Evolutionary conservation across 257 asterid species (phyloP).

Genomic region (Primulina huaijiensis): DNA sequence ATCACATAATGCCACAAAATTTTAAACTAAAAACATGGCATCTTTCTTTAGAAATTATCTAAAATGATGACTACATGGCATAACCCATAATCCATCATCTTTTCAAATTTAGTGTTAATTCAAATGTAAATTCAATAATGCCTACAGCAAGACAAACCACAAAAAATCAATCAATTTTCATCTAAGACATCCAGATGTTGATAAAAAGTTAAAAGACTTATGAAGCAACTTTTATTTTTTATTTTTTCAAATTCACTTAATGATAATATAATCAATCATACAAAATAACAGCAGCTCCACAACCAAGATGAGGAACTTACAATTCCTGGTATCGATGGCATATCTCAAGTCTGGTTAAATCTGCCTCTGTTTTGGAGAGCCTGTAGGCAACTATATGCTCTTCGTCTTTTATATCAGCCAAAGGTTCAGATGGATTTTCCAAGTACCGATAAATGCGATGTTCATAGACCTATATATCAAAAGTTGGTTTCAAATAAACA

Average conservation of each 20-base stretch:
- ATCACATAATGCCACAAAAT: not conserved
- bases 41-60: not conserved
- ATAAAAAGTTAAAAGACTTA: not conserved
- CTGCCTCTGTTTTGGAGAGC: slow-evolving; percentile 56
- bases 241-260: not conserved
- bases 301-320: slow-evolving; percentile 44
- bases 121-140: not conserved
- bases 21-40: not conserved
- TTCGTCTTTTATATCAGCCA: slow-evolving; percentile 73
- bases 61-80: too few species aligned
- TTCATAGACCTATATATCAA: slow-evolving; percentile 65
- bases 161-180: not conserved
- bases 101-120: too few species aligned
- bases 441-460: slow-evolving; percentile 71
- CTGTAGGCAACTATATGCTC: slow-evolving; percentile 92
- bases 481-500: slow-evolving; percentile 27
- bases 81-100: too few species aligned
- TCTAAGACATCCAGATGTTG: not conserved
- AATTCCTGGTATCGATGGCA: slow-evolving; percentile 61
- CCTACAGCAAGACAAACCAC: slow-evolving; percentile 4
- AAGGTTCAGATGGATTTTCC: slow-evolving; percentile 71
- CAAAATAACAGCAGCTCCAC: not conserved
- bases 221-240: not conserved
- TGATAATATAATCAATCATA: not conserved
- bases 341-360: slow-evolving; percentile 70